Evolutionary conservation across 768 basidiomycete genomes (phyloP).

Genomic region (Imleria badia): DNA sequence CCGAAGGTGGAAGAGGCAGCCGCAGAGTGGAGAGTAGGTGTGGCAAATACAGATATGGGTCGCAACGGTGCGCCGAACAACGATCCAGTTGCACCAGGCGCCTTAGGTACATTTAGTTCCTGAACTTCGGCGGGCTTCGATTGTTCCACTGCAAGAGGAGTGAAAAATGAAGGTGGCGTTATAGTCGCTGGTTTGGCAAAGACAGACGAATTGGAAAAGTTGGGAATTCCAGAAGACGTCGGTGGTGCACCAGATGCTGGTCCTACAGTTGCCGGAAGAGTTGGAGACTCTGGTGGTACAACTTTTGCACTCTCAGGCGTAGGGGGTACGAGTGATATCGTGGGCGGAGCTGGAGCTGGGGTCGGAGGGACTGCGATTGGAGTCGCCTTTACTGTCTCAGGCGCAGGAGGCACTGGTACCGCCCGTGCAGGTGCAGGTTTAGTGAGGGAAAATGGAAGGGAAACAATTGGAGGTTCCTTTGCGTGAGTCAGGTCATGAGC

Average conservation of each 20-base stretch:
- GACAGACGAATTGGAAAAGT: slow-evolving; percentile 58
- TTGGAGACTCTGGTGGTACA: slow-evolving; percentile 10
- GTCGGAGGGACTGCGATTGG: slow-evolving; percentile 13
- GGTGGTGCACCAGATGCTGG: slow-evolving; percentile 1
- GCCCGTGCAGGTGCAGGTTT: slow-evolving; percentile 27
- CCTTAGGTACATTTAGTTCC: slow-evolving; percentile 3
- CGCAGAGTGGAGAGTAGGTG: slow-evolving; percentile 1
- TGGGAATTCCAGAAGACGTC: slow-evolving; percentile 43
- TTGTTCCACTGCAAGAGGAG: slow-evolving; percentile 11
- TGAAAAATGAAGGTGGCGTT: slow-evolving; percentile 24
- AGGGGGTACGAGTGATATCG: slow-evolving; percentile 26
- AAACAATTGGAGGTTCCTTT: slow-evolving; percentile 65
- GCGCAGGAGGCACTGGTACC: slow-evolving; percentile 11
- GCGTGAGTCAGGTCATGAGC: slow-evolving; percentile 42
- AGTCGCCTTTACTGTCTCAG: slow-evolving; percentile 15
- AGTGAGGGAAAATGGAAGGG: slow-evolving; percentile 66
- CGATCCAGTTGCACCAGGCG: slow-evolving; percentile 4
- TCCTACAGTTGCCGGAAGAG: slow-evolving; percentile 3
- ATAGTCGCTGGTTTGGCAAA: slow-evolving; percentile 39
- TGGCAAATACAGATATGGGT: slow-evolving; percentile 3
- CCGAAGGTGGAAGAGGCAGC: slow-evolving; percentile 4
- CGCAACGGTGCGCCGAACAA: slow-evolving; percentile 12
- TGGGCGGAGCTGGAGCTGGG: slow-evolving; percentile 16
- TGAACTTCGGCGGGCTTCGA: slow-evolving; percentile 3
- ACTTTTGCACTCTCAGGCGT: slow-evolving; percentile 25